Evolutionary conservation across 345 rosid genomes (phyloP).

Genomic region (Linum lewisii): DNA sequence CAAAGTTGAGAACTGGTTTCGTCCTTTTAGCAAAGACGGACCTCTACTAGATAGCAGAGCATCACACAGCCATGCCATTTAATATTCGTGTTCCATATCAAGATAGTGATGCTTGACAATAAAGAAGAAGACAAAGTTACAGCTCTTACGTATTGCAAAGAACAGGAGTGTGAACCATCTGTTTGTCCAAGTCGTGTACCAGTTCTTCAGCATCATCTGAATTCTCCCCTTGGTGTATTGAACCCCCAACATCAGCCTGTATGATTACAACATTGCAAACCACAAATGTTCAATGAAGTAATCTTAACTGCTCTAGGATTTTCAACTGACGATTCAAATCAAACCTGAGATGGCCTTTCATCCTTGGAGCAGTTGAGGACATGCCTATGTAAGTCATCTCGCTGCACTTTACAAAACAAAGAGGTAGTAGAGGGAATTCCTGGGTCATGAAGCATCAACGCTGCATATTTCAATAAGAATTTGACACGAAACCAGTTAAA

Average conservation of each 20-base stretch:
- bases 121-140: background rate
- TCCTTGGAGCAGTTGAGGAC: constrained; percentile 36
- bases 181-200: constrained; percentile 28
- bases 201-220: constrained; percentile 20
- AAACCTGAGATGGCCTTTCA: constrained; percentile 48
- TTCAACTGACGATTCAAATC: constrained; percentile 2
- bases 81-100: background rate
- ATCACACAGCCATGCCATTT: constrained; percentile 7
- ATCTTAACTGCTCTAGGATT: too few relatives aligned
- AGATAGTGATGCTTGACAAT: background rate
- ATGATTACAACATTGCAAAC: too few relatives aligned
- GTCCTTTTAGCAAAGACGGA: constrained; percentile 26
- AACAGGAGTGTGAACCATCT: constrained; percentile 32
- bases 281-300: too few relatives aligned
- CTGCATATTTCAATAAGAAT: constrained; percentile 22
- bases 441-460: constrained; percentile 47
- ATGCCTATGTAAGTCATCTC: constrained; percentile 45
- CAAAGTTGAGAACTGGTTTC: constrained; percentile 23
- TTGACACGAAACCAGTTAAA: background rate
- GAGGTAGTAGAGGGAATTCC: constrained; percentile 41
- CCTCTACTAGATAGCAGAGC: constrained; percentile 27
- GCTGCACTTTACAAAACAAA: constrained; percentile 65
- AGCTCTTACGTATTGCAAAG: constrained; percentile 51
- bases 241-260: constrained; percentile 28
- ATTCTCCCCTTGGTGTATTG: constrained; percentile 26